Evolutionary conservation across 148 eudicot species (phyloP).

Genomic region (Silene conica): DNA sequence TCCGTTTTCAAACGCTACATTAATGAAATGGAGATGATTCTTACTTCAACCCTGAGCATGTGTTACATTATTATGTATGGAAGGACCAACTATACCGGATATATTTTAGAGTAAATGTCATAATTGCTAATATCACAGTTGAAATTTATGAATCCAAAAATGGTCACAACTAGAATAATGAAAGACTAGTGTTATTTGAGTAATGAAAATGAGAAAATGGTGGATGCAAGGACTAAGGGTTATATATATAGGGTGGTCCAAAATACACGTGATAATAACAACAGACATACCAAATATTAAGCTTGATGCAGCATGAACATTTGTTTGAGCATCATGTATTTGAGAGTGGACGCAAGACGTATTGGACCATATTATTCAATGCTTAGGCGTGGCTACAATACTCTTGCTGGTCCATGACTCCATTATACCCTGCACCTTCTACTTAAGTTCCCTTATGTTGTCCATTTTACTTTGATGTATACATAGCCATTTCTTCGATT

Average conservation of each 20-base stretch:
- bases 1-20: no score
- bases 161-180: constrained; percentile 5
- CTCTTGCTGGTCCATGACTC: constrained; percentile 5
- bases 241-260: constrained; percentile 34
- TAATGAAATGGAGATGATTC: no score
- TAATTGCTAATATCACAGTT: background rate
- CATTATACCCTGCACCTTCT: constrained; percentile 9
- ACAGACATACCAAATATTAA: background rate
- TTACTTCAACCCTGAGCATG: no score
- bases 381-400: constrained; percentile 15
- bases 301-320: background rate
- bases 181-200: background rate
- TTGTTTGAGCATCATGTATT: constrained; percentile 16
- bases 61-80: no score
- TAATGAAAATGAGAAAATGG: constrained; percentile 1
- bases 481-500: background rate
- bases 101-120: background rate
- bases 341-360: background rate
- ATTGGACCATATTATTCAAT: constrained; percentile 26
- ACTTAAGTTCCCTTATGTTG: background rate
- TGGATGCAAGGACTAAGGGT: background rate
- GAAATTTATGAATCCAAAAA: background rate
- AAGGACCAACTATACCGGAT: no score
- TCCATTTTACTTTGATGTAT: background rate
- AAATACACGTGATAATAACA: constrained; percentile 32